phyloP scores from a whole-genome alignment of 805 yeast genomes.

The Candida oleophila region DNA sequence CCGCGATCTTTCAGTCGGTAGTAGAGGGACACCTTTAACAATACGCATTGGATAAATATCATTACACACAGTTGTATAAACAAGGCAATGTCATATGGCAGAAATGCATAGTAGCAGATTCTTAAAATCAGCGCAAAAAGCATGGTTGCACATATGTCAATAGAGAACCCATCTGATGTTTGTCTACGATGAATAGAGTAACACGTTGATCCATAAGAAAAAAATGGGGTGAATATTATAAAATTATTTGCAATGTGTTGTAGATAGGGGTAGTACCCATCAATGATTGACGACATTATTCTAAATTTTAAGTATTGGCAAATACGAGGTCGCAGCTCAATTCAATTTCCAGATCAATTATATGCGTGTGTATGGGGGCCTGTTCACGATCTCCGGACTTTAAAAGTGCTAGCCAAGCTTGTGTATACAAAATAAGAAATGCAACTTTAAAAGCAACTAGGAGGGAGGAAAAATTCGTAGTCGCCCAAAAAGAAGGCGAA shows the following conservation, averaged over 20 bases:
- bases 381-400: no score
- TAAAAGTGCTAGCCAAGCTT: no score
- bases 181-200: slow-evolving; percentile 60
- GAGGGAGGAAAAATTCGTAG: no score
- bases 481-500: no score
- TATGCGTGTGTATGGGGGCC: no score
- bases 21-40: slow-evolving; percentile 61
- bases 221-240: slow-evolving; percentile 77
- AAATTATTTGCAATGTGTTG: slow-evolving; percentile 61
- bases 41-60: slow-evolving; percentile 72
- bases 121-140: slow-evolving; percentile 70
- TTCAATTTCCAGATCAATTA: no score
- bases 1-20: slow-evolving; percentile 44
- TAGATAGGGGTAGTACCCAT: slow-evolving; percentile 30
- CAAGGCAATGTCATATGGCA: slow-evolving; percentile 79
- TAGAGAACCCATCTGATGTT: slow-evolving; percentile 76
- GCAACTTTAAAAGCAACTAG: no score
- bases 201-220: slow-evolving; percentile 85
- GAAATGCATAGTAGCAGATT: slow-evolving; percentile 72
- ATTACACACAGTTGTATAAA: slow-evolving; percentile 79
- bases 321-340: no score
- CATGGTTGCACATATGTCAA: slow-evolving; percentile 95
- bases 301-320: no score
- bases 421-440: no score
- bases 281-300: no score